Base-by-base conservation (phyloP, 2,329 filamentous ascomycete genomes). In the Fusarium sp. region DNA sequence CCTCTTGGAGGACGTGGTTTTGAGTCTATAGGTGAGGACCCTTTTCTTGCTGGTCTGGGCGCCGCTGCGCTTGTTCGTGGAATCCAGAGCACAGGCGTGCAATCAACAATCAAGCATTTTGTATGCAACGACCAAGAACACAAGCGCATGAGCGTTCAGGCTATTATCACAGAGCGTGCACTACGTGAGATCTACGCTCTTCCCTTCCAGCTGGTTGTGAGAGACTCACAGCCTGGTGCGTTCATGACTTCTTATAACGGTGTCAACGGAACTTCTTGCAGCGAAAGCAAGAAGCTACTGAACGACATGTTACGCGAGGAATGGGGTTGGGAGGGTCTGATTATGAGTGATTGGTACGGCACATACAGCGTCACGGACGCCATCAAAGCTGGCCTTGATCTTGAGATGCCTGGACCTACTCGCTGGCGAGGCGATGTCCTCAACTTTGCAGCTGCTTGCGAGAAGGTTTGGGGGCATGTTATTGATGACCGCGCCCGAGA, bases 121-220 rank as follows among this genome's bases (percentile, higher is more conserved):
- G 85, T 90, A 26, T 89, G 87, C 79, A 90, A 90, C 69, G 89
- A 90, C 74, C 88, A 90, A 75, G 88, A 90, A 77, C 86, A 89
- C 73, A 86, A 85, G 79, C 84, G 88, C 24, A 88, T 88, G 80
- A 85, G 84, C 13, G 87, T 90, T 1, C 84, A 90, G 69, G 85
- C 84, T 64, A 86, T 88, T 50, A 79, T 90, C 36, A 88, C 87
- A 1, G 85, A 88, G 73, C 83, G 88, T 30, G 87, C 88, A 16
- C 80, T 90, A 64, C 85, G 89, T 38, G 88, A 90, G 81, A 86
- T 90, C 48, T 90, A 90, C 72, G 79, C 87, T 13, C 81, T 89
- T 55, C 87, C 88, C 2, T 90, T 90, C 77, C 87, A 90, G 80
- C 82, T 90, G 45, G 85, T 86, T 11, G 84, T 89, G 26, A 83